Evolutionary conservation across 257 asterid species (phyloP), one percentile per base, ranked within the genome.

Genomic region (Misopates orontium): DNA sequence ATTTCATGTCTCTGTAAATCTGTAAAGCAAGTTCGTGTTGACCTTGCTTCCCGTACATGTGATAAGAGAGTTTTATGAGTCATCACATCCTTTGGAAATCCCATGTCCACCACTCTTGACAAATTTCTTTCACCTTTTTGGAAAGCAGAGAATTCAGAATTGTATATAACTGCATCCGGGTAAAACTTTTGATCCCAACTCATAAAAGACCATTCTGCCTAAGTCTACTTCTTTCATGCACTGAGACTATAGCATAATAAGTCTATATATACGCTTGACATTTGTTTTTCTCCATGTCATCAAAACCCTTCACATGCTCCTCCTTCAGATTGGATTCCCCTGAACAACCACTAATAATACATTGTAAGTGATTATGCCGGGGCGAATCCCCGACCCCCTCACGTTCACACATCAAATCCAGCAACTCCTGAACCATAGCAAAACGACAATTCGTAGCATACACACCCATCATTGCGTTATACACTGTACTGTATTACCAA

Each of bases 251-350:
- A 59, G 99, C 95, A 76, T 93, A 90, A 32, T 90, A 87, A 7
- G 99, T 93, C 99, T 97, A 93, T 53, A 93, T 79, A 80, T 93
- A 97, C n/a, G 97, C 95, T 56, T 86, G 95, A 60, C 99, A 93
- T 74, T 72, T 74, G 63, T 80, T 69, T 20, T 23, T 73, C 72
- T 93, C 82, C 99, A 93, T 86, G 67, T 93, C 97, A 55, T 71
- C 66, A 41, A 80, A 93, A 56, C 90, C 84, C 73, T 83, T 86
- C 49, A 79, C 78, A 68, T 96, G 93, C 61, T n/a, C 99, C 78
- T 88, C 96, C 69, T 86, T 87, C 69, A 93, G 71, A 69, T 88
- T 93, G 75, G 90, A 87, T 47, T 85, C 89, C 0, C 97, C 92
- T 0, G 99, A 83, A 64, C 97, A 93, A 68, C 90, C 97, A 71